Evolutionary conservation across 768 basidiomycete species (phyloP), one percentile per base, ranked within the genome.

Genomic region (Rubroboletus satanas): DNA sequence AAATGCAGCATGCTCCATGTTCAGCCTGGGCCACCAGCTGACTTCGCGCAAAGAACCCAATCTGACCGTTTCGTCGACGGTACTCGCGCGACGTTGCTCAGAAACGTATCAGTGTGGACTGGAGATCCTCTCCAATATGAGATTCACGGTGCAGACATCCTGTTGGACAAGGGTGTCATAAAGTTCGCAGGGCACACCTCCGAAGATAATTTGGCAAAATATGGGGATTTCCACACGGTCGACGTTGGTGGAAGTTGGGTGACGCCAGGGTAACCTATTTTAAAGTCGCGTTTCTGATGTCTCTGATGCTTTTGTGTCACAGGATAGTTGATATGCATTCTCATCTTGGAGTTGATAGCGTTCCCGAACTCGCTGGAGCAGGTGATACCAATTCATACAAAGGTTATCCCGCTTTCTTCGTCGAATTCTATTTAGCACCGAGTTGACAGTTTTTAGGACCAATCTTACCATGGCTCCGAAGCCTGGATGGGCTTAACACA

Each of bases 401-500:
- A 48, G 87, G 67, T 69, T 41, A 6, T 48, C 51, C 28, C 11
- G 11, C 21, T 45, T 26, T 17, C 45, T 39, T 36, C 29, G n/a
- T 42, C 17, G 6, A 21, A 8, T 11, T 39, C 28, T 12, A 9
- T 36, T 12, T 51, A 7, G 5, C 12, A 10, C 7, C 37, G 2
- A n/a, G 7, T 38, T 57, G 33, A 66, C 12, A 15, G 6, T 14
- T 31, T 45, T 31, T 37, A 69, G 68, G 86, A 0, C 80, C 89
- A 4, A 77, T 88, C 53, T 62, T 84, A 33, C 91, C 92, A 2
- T 90, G 86, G 84, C 75, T 98, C 28, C 79, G 92, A 45, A 87
- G 82, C 53, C 76, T 93, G 37, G 94, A 98, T 66, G 91, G 81
- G 0, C 79, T 97, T 62, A 88, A 95, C 66, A 93, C 90, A 1